A percentile compares a stretch with the other conserved stretches of the same genome.
These are phyloP conservation scores for Chlamydomonas sp. DNA, from an alignment of 139 green algal species.

Conservation along the genomic window DNA sequence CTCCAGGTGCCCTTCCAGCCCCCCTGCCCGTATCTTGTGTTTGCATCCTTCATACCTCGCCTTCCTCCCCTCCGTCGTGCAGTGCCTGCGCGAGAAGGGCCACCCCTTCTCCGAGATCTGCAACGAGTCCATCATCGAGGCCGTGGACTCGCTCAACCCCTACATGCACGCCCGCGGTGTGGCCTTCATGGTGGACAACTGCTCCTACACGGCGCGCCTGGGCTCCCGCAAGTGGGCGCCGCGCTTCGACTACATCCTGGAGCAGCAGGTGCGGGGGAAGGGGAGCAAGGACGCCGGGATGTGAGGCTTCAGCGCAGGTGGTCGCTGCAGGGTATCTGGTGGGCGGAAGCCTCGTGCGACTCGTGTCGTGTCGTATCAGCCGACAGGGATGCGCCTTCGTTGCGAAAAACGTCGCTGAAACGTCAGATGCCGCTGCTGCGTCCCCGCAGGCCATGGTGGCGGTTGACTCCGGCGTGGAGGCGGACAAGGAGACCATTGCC, in stretches of 20 bases:
- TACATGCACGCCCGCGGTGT: slow-evolving; percentile 99
- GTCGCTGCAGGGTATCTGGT: not conserved
- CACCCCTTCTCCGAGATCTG: slow-evolving; percentile 99
- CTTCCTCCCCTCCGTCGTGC: not conserved
- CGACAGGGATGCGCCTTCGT: not conserved
- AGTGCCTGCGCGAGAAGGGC: slow-evolving; percentile 88
- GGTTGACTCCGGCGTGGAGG: slow-evolving; percentile 72
- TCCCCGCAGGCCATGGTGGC: slow-evolving; percentile 68
- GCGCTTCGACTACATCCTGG: slow-evolving; percentile 98
- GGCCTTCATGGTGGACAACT: slow-evolving; percentile 99
- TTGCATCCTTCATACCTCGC: not conserved
- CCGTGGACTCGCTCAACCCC: slow-evolving; percentile 98
- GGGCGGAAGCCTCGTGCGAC: no score
- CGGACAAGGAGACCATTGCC: slow-evolving; percentile 65
- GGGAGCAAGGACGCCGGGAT: not conserved
- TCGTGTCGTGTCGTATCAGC: no score
- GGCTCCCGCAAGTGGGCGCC: slow-evolving; percentile 98
- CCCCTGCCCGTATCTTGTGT: not conserved
- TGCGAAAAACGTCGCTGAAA: not conserved
- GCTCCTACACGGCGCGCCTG: slow-evolving; percentile 99
- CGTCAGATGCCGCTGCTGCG: not conserved
- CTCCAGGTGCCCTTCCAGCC: no score
- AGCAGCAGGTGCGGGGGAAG: slow-evolving; percentile 77
- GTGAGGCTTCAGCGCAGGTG: not conserved
- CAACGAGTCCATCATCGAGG: slow-evolving; percentile 99